These are phyloP conservation scores for Bryoerythrophyllum caledonicum DNA, from an alignment of 225 moss, liverwort and hornwort species.

Conservation along the genomic window DNA sequence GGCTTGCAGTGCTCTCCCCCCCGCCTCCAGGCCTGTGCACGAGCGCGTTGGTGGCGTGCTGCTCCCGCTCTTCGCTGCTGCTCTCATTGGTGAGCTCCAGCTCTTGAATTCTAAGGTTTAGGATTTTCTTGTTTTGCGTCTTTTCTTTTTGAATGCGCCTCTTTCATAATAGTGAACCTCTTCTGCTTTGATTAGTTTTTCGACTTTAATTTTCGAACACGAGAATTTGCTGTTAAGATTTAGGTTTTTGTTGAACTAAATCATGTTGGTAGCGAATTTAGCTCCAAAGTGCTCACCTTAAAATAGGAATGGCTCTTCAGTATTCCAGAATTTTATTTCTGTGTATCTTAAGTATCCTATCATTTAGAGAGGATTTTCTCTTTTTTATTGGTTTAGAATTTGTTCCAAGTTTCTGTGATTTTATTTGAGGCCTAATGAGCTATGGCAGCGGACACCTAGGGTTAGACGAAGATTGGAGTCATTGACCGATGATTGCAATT, in stretches of 20 bases:
- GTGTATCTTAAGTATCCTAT: too few relatives aligned
- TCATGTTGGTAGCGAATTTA: background rate
- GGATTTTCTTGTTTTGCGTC: background rate
- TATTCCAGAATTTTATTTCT: too few relatives aligned
- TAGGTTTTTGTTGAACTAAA: background rate
- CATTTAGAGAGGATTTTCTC: too few relatives aligned
- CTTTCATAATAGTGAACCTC: background rate
- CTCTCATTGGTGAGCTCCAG: constrained; percentile 34
- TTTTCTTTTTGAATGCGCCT: too few relatives aligned
- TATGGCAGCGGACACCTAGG: too few relatives aligned
- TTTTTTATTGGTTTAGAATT: too few relatives aligned
- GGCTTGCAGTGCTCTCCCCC: constrained; percentile 29
- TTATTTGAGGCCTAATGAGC: too few relatives aligned
- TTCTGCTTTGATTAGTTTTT: background rate
- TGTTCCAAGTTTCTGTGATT: too few relatives aligned
- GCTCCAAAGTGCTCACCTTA: background rate
- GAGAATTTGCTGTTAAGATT: background rate
- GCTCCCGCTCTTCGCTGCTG: constrained; percentile 42
- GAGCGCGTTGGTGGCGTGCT: constrained; percentile 30
- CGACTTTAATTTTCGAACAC: background rate
- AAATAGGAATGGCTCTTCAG: too few relatives aligned
- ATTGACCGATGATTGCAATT: background rate
- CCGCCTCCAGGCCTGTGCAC: constrained; percentile 5
- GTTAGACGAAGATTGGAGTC: background rate
- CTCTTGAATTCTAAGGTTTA: background rate